Conservation (phyloP, 192 early-diverging fungal genomes). For the Rhizoclosmatium sp. region DNA sequence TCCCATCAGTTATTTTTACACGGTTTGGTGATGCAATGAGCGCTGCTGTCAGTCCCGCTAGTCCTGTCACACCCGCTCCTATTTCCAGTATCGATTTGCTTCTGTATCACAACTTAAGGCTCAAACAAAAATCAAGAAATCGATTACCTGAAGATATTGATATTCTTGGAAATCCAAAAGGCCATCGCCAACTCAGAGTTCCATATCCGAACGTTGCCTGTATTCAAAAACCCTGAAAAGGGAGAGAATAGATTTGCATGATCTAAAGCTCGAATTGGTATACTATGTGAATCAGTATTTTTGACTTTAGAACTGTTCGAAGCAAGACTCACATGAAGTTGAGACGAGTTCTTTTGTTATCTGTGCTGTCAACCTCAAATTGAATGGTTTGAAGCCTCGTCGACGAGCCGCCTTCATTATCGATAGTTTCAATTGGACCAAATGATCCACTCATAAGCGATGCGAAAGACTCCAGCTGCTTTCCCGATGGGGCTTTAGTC, state of each 20-base stretch:
- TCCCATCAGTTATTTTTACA: slow-evolving; percentile 21
- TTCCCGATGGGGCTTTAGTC: no score
- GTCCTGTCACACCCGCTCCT: slow-evolving; percentile 24
- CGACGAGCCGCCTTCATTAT: no score
- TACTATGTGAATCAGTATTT: background rate
- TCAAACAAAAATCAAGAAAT: background rate
- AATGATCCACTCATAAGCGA: no score
- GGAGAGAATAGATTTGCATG: background rate
- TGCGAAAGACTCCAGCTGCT: no score
- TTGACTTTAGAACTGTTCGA: no score
- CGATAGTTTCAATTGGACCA: no score
- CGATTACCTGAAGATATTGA: slow-evolving; percentile 6
- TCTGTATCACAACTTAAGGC: background rate
- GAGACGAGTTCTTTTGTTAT: no score
- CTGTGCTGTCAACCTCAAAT: no score
- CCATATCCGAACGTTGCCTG: slow-evolving; percentile 33
- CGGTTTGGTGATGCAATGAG: background rate
- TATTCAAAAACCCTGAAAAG: slow-evolving; percentile 29
- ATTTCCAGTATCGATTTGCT: slow-evolving; percentile 21
- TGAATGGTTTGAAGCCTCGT: no score
- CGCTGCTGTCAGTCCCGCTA: slow-evolving; percentile 11
- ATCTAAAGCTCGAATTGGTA: background rate
- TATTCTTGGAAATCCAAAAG: slow-evolving; percentile 13
- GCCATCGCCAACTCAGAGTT: slow-evolving; percentile 8
- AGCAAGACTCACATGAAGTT: no score